Base-by-base conservation (phyloP, 345 rosid genomes). In the Aquilaria sinensis region DNA sequence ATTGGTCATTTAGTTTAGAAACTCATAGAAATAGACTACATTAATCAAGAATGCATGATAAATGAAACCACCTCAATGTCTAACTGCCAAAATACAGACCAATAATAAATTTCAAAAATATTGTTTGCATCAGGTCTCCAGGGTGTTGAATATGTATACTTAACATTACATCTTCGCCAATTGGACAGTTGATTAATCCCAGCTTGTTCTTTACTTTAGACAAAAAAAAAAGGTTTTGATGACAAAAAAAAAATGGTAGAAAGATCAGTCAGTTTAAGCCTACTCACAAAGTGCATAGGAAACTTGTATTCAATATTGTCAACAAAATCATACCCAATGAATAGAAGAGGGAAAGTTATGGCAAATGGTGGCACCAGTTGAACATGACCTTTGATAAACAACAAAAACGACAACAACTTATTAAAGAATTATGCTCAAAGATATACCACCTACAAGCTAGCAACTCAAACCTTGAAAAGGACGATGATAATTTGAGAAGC, bases 261-360 rank as follows among this genome's bases (percentile, higher is more conserved):
- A 74, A 69, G 55, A 61, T 64, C 32, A 63, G 58, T 43, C 78
- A 64, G 58, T 56, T 65, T 4, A 70, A 81, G 54, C 63, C 47
- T 49, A 61, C 64, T 33, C 80, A 72, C 66, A 82, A 70, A 74
- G 75, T 65, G 72, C 76, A 70, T 63, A 82, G 95, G 74, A 84
- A 81, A 71, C 88, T 94, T 5, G 37, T 88, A 64, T 90, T 86
- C 33, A 92, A 94, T 74, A 78, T 81, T 64, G 80, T 81, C 59
- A 82, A 86, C 58, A 92, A 90, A 76, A 80, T 85, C 69, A 69
- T 86, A 60, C 72, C 73, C 43, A 75, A 65, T 34, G 88, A 80
- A 61, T 67, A 75, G 49, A 62, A 51, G 47, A 71, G 61, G 31
- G 76, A 75, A 66, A 69, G 72, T 65, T 71, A 74, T 52, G 67